These are phyloP conservation scores for Babesia caballi DNA, from an alignment of 169 alveolate species.

Conservation along the genomic window DNA sequence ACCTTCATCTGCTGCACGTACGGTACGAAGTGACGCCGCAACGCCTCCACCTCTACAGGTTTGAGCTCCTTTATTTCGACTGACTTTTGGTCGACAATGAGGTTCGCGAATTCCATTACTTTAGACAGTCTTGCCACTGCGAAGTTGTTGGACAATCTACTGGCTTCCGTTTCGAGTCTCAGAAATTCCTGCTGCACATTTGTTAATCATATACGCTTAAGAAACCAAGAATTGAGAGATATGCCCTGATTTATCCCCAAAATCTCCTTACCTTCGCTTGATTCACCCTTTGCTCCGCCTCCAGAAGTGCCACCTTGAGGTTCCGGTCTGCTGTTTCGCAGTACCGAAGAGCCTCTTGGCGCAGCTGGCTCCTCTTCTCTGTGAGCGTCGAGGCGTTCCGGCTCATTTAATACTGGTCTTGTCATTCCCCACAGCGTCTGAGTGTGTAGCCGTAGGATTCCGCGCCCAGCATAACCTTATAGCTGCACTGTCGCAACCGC, in stretches of 20 bases:
- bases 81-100: conserved; percentile 9
- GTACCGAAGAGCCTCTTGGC: conserved; percentile 39
- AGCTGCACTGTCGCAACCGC: background rate
- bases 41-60: background rate
- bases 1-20: conserved; percentile 13
- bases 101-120: conserved; percentile 5
- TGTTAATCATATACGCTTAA: background rate
- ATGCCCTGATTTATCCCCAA: too few relatives aligned
- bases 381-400: background rate
- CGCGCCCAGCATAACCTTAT: background rate
- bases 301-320: conserved; percentile 29
- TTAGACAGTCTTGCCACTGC: background rate
- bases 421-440: conserved; percentile 21
- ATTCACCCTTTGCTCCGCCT: conserved; percentile 41
- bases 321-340: conserved; percentile 40
- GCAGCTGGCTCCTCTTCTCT: conserved; percentile 17
- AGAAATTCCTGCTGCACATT: conserved; percentile 4
- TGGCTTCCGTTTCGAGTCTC: background rate
- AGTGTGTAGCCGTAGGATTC: conserved; percentile 4
- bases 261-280: conserved; percentile 33
- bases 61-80: background rate
- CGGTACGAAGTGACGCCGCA: background rate
- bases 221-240: too few relatives aligned
- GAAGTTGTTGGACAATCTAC: background rate
- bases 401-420: background rate